Conservation (phyloP, 768 basidiomycete species). For the Lentinus tigrinus region DNA sequence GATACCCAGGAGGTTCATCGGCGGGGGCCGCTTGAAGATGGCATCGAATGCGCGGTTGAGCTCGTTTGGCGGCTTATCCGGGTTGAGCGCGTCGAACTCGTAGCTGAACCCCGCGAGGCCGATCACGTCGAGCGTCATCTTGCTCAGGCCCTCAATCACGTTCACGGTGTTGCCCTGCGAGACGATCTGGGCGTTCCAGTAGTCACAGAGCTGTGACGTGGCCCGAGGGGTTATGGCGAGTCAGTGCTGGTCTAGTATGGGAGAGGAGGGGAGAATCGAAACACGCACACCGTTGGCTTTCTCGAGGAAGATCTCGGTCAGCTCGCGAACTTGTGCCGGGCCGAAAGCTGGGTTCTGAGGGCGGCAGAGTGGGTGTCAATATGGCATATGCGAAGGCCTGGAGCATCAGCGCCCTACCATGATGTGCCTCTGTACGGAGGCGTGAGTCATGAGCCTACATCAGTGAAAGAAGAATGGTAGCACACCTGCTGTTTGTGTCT, state of each 20-base stretch:
- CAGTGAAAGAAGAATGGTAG: background rate
- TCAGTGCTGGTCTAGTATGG: background rate
- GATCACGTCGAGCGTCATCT: slow-evolving; percentile 41
- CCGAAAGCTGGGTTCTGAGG: slow-evolving; percentile 65
- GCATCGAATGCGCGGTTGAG: slow-evolving; percentile 29
- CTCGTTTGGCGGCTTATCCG: slow-evolving; percentile 26
- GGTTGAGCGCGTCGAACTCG: slow-evolving; percentile 31
- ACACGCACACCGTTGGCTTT: slow-evolving; percentile 49
- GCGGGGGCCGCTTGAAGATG: slow-evolving; percentile 18
- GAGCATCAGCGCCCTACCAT: slow-evolving; percentile 24
- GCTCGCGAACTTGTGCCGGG: slow-evolving; percentile 51
- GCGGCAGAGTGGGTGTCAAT: background rate
- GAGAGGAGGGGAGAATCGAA: no score
- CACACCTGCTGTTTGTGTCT: slow-evolving; percentile 41
- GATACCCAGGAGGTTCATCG: background rate
- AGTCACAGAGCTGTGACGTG: slow-evolving; percentile 22
- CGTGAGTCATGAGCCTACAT: background rate
- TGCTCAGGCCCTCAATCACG: slow-evolving; percentile 33
- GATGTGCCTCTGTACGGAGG: slow-evolving; percentile 13
- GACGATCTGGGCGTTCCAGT: slow-evolving; percentile 27
- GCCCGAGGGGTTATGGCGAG: background rate
- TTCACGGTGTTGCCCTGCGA: slow-evolving; percentile 28
- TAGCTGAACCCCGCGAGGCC: slow-evolving; percentile 41
- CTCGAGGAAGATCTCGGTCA: slow-evolving; percentile 54
- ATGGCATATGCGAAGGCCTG: background rate